These are phyloP conservation scores for Cladosporium sp. DNA, from an alignment of 2,329 filamentous ascomycete genomes.

Conservation along the genomic window DNA sequence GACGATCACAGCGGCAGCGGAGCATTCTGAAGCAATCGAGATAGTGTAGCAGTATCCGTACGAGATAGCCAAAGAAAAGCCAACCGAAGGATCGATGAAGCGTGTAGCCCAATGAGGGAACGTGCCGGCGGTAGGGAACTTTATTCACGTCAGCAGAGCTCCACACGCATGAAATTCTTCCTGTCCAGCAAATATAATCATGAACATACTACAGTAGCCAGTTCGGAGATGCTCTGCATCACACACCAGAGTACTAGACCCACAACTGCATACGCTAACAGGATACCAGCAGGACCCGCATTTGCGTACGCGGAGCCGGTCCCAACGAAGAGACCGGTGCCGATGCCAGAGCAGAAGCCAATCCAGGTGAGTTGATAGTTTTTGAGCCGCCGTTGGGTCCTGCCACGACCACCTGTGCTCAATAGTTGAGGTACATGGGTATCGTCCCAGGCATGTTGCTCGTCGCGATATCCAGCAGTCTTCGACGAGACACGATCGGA, in stretches of 20 bases:
- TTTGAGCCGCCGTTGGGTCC: slow-evolving; percentile 18
- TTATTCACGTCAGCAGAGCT: slow-evolving; percentile 33
- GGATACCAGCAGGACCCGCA: slow-evolving; percentile 46
- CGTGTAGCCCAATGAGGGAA: slow-evolving; percentile 10
- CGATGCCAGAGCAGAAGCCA: slow-evolving; percentile 15
- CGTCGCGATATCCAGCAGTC: too few relatives aligned
- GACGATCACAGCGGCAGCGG: slow-evolving; percentile 24
- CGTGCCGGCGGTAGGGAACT: slow-evolving; percentile 30
- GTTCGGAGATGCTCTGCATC: slow-evolving; percentile 16
- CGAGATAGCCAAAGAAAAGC: slow-evolving; percentile 33
- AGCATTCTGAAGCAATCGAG: slow-evolving; percentile 23
- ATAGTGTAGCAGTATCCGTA: slow-evolving; percentile 28
- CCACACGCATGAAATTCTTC: slow-evolving; percentile 30
- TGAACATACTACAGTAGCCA: too few relatives aligned
- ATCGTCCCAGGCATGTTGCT: too few relatives aligned
- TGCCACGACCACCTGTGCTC: slow-evolving; percentile 16
- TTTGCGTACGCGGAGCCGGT: slow-evolving; percentile 45
- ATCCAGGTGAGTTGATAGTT: slow-evolving; percentile 22
- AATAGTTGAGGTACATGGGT: neutral
- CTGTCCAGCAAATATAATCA: slow-evolving; percentile 23
- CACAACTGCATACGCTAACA: slow-evolving; percentile 43
- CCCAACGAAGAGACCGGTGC: slow-evolving; percentile 51
- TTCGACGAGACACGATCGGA: too few relatives aligned
- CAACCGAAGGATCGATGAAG: slow-evolving; percentile 35
- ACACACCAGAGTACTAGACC: slow-evolving; percentile 33